Conservation (phyloP, 805 yeast species). For the Groenewaldozyma tartarivorans region DNA sequence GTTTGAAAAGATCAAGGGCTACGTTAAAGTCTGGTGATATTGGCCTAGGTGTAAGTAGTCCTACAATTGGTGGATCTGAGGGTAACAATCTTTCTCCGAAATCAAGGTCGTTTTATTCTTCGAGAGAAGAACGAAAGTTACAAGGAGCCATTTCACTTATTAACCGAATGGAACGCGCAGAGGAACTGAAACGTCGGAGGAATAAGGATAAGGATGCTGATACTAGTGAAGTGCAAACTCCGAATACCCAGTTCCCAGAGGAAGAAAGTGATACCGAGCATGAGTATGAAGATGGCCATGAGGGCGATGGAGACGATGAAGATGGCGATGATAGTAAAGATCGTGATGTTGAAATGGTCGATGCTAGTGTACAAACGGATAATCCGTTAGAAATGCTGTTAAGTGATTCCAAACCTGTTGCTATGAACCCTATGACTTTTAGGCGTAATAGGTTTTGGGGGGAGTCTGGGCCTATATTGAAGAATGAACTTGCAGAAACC, state of each 20-base stretch:
- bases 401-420: too few species aligned
- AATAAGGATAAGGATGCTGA: neutral
- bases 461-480: too few species aligned
- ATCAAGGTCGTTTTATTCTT: conserved; percentile 15
- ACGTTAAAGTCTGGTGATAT: conserved; percentile 2
- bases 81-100: conserved; percentile 1
- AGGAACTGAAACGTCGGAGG: conserved; percentile 3
- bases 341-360: conserved; percentile 1
- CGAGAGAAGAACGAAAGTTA: conserved; percentile 22
- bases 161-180: conserved; percentile 13
- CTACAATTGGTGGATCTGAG: conserved; percentile 2
- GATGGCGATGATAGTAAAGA: neutral
- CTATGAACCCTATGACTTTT: too few species aligned
- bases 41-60: neutral
- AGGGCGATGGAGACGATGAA: neutral
- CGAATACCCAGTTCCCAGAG: neutral
- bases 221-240: neutral
- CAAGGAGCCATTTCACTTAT: conserved; percentile 18
- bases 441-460: neutral
- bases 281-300: neutral
- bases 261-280: neutral
- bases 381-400: conserved; percentile 9
- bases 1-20: neutral
- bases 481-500: too few species aligned
- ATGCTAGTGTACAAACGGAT: conserved; percentile 8